Evolutionary conservation across 108 stramenopile species (phyloP).

Genomic region (Stephanodiscus triporus): DNA sequence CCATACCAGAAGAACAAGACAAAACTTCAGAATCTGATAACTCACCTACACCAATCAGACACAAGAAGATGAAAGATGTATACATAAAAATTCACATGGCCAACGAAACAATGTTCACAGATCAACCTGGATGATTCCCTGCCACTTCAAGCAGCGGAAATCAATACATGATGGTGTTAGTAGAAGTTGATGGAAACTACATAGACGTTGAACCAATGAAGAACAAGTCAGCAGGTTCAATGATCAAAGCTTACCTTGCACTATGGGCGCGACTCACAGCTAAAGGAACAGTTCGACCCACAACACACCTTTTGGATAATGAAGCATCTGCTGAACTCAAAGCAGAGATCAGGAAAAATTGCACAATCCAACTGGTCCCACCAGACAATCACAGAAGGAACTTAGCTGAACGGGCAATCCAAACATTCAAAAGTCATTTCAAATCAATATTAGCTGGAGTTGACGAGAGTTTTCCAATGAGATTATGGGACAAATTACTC

Average conservation of each 20-base stretch:
- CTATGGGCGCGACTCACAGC: neutral
- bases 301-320: slow-evolving; percentile 11
- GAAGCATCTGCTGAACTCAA: slow-evolving; percentile 13
- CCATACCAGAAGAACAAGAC: neutral
- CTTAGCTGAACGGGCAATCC: slow-evolving; percentile 53
- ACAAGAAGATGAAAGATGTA: neutral
- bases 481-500: slow-evolving; percentile 28
- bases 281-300: neutral
- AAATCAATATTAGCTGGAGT: slow-evolving; percentile 35
- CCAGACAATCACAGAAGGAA: slow-evolving; percentile 38
- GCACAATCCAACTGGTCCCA: slow-evolving; percentile 1
- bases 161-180: too few species aligned
- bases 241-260: slow-evolving; percentile 8
- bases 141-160: too few species aligned
- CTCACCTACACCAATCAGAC: too few species aligned
- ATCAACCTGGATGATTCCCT: too few species aligned
- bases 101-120: too few species aligned
- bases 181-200: too few species aligned
- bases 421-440: slow-evolving; percentile 53
- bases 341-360: neutral
- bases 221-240: neutral
- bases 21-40: too few species aligned
- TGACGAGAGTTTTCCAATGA: slow-evolving; percentile 27
- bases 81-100: too few species aligned
- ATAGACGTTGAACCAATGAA: too few species aligned